Evolutionary conservation across 2,329 filamentous ascomycete genomes (phyloP), one percentile per base, ranked within the genome.

Genomic region (Fusarium miscanthi): DNA sequence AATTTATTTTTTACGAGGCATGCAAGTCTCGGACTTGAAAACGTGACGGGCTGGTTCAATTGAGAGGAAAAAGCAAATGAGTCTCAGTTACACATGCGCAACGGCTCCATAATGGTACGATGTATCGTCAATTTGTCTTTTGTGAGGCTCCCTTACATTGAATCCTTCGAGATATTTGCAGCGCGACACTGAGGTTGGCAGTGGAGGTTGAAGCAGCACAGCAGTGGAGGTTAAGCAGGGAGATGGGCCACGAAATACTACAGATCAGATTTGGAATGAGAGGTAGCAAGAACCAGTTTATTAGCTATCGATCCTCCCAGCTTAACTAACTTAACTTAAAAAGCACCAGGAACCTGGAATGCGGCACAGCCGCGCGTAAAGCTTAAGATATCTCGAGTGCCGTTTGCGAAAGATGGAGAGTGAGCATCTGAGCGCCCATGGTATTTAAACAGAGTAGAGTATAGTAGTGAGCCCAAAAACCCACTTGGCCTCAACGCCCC

Each of bases 1-100:
- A 30, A 31, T 31, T 31, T 31, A 5, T 8, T 33, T 16, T 33
- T 33, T 16, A 31, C 33, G 17, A 46, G 35, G 46, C 42, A 70
- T 53, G 70, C 70, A 70, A 73, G 70, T 73, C 70, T 73, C 70
- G 66, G 62, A 58, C 40, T 59, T n/a, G 11, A 33, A 72, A 72
- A 64, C 67, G 66, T 59, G 62, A 60, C 41, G 41, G 41, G 33
- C 56, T 71, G 63, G 33, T 62, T 59, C 57, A 59, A 64, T 46
- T 23, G 8, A 25, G 25, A 12, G 19, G 8, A 51, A n/a, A 59
- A 46, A 45, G 31, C 23, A 21, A 65, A 42, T 4, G 8, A 38
- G 48, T 66, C 56, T 66, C 66, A 61, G 41, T 35, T 48, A 23
- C 56, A 10, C 10, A 51, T 46, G 37, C 38, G 25, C 21, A 54